These are phyloP conservation scores for Botrytis fragariae DNA, from an alignment of 2,329 filamentous ascomycete genomes.

Conservation along the genomic window DNA sequence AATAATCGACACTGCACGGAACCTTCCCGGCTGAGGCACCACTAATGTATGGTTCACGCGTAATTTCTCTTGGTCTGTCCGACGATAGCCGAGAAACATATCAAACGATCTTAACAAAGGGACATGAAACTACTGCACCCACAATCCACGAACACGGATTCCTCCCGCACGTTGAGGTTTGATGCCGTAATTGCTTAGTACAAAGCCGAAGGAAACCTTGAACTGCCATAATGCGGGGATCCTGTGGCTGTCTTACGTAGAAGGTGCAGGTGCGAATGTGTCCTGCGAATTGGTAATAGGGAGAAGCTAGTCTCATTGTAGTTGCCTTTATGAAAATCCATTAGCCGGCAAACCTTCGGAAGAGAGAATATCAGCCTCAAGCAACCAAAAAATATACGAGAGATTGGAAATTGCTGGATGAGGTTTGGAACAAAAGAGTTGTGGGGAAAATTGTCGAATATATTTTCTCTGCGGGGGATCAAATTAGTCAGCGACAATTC, in stretches of 20 bases:
- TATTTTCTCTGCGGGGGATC: neutral
- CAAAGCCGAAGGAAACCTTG: constrained; percentile 13
- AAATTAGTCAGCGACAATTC: neutral
- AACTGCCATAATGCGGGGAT: neutral
- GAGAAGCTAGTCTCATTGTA: neutral
- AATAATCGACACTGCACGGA: neutral
- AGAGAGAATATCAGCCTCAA: neutral
- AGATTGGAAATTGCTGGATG: neutral
- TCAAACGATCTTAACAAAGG: neutral
- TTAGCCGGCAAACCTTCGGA: neutral
- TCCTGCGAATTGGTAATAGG: neutral
- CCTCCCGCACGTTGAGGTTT: neutral
- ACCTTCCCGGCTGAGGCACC: neutral
- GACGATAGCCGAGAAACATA: constrained; percentile 8
- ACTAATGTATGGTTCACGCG: neutral
- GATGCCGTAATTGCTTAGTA: neutral
- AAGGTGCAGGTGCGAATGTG: neutral
- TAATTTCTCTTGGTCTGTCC: neutral
- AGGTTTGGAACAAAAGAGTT: neutral
- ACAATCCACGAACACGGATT: neutral
- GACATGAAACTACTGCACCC: neutral
- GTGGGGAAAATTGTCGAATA: neutral
- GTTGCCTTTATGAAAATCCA: neutral
- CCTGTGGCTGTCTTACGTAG: neutral
- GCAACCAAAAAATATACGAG: neutral